Base-by-base conservation (phyloP, 345 rosid species). In the Rhizophora apiculata region DNA sequence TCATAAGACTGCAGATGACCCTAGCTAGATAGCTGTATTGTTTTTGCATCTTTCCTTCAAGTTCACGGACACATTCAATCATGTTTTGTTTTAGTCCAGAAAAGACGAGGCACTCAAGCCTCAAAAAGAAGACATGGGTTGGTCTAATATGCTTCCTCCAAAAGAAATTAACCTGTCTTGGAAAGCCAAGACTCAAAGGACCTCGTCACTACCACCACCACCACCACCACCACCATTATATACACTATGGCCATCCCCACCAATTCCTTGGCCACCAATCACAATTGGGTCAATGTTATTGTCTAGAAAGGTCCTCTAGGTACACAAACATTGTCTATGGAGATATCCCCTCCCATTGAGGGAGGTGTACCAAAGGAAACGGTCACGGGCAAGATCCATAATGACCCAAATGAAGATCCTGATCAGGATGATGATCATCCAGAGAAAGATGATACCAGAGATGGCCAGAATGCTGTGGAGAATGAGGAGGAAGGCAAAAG, bases 71-170 rank as follows among this genome's bases (percentile, higher is more conserved):
- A 43, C 13, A 43, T 43, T 43, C 49, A 56, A 27, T 65, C 59
- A 67, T 67, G 70, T 37, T 60, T 11, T 67, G 62, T 46, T 22
- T 67, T 32, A 52, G 29, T 3, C 70, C 52, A 1, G 30, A 67
- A 22, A 53, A 54, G 8, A 32, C 34, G 18, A 54, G 55, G 70
- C 29, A 27, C 6, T 36, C 70, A 55, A 10, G 3, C 49, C 5
- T 22, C 15, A 67, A 32, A 1, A 36, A 54, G 22, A 67, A 22
- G 8, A 11, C 61, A 36, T 67, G 70, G 70, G 22, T 36, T 52
- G 15, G 51, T 52, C 8, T 67, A 27, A 36, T 54, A 0, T 32
- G 52, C 46, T 21, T 32, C 22, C 49, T 67, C 32, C 70, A 67
- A 22, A 67, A 67, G 32, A 67, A 67, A 37, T 8, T 55, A 7